These are phyloP conservation scores for Leccinum pseudoinsigne DNA, from an alignment of 1,284 basidiomycete genomes.

Conservation along the genomic window DNA sequence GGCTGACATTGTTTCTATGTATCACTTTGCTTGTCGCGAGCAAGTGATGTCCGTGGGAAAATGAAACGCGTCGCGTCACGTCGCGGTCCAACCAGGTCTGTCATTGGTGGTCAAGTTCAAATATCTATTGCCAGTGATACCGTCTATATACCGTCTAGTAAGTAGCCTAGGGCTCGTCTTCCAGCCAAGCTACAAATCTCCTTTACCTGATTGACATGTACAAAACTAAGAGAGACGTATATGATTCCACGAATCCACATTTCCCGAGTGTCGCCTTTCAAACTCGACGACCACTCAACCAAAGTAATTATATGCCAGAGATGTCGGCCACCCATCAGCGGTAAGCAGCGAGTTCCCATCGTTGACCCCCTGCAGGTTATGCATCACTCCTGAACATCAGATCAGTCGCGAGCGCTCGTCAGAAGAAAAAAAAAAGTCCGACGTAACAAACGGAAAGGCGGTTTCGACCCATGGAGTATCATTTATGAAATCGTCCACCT, in stretches of 20 bases:
- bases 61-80: slow-evolving; percentile 28
- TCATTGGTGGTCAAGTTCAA: background rate
- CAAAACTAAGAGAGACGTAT: slow-evolving; percentile 12
- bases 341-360: slow-evolving; percentile 56
- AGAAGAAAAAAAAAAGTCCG: background rate
- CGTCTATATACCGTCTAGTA: background rate
- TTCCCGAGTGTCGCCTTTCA: background rate
- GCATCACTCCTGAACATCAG: slow-evolving; percentile 53
- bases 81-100: slow-evolving; percentile 14
- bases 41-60: background rate
- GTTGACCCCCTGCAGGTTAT: slow-evolving; percentile 71
- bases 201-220: background rate
- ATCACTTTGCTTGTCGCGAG: background rate
- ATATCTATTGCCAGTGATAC: background rate
- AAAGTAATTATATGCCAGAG: slow-evolving; percentile 45
- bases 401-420: slow-evolving; percentile 6
- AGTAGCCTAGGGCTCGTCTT: background rate
- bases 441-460: slow-evolving; percentile 68
- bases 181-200: background rate
- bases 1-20: slow-evolving; percentile 38
- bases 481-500: slow-evolving; percentile 59
- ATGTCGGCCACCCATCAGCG: slow-evolving; percentile 43
- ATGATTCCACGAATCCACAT: background rate
- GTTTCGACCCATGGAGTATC: slow-evolving; percentile 50
- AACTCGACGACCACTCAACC: slow-evolving; percentile 15